A percentile compares a stretch with the other conserved stretches of the same genome.
Evolutionary conservation across 257 asterid species (phyloP).

Genomic region (Solanum sejunctum): DNA sequence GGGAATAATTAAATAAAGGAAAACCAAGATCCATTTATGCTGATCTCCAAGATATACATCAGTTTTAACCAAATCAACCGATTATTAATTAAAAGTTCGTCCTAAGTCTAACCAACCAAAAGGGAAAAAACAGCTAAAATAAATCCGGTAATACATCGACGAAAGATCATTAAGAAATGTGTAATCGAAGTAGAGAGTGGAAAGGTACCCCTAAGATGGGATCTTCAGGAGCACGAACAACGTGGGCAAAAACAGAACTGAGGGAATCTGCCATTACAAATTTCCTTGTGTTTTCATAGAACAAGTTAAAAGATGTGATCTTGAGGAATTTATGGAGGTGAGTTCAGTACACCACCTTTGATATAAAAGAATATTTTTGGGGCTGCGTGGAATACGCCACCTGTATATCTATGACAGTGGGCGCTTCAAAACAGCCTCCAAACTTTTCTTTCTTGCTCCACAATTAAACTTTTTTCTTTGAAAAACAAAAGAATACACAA

Average conservation of each 20-base stretch:
- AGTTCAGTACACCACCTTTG: not conserved
- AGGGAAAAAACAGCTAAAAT: not conserved
- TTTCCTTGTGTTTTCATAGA: not conserved
- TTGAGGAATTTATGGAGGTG: not conserved
- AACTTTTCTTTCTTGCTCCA: not conserved
- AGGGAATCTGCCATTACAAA: constrained; percentile 9
- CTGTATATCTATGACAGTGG: not conserved
- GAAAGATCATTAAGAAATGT: not conserved
- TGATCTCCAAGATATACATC: not conserved
- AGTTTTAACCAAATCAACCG: not conserved
- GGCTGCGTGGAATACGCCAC: not conserved
- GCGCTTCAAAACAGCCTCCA: not conserved
- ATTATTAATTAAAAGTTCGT: not conserved
- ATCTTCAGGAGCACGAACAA: constrained; percentile 77
- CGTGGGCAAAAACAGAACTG: constrained; percentile 43
- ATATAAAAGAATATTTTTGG: not conserved
- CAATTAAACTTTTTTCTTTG: not conserved
- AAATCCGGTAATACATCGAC: not conserved
- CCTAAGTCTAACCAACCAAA: not conserved
- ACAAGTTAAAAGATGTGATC: not conserved
- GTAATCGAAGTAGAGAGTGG: not conserved
- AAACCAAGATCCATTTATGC: not conserved
- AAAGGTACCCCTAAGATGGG: constrained; percentile 55
- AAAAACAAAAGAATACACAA: too few species aligned
- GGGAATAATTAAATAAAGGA: not conserved